Conservation (phyloP, 208 protist genomes). For the Naegleria gruberi region DNA sequence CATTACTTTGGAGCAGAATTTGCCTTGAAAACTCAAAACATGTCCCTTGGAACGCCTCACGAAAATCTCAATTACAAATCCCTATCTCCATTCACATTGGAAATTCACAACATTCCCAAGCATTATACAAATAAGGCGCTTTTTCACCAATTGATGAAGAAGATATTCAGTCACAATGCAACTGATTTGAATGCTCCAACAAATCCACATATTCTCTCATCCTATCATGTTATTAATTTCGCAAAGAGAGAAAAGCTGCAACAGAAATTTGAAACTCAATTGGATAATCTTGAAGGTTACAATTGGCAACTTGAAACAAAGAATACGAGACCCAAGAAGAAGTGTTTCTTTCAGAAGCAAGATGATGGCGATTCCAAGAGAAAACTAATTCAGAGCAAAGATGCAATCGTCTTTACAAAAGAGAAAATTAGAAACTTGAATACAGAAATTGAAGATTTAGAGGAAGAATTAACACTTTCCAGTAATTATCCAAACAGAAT, state of each 20-base stretch:
- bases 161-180: neutral
- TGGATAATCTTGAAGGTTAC: neutral
- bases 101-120: neutral
- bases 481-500: neutral
- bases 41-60: neutral
- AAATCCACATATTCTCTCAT: neutral
- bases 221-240: neutral
- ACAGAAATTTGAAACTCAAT: neutral
- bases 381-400: neutral
- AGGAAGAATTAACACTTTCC: neutral
- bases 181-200: neutral
- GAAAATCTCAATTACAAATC: neutral
- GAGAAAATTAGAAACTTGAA: neutral
- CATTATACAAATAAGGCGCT: neutral
- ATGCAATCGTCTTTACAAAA: neutral
- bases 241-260: neutral
- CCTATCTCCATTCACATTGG: neutral
- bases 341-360: neutral
- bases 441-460: neutral
- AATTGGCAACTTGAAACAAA: neutral
- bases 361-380: neutral
- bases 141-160: neutral
- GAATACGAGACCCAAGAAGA: neutral
- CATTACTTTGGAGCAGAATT: neutral
- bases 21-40: neutral